Base-by-base conservation (phyloP, 2,329 filamentous ascomycete genomes). In the Nigrospora sphaerica region DNA sequence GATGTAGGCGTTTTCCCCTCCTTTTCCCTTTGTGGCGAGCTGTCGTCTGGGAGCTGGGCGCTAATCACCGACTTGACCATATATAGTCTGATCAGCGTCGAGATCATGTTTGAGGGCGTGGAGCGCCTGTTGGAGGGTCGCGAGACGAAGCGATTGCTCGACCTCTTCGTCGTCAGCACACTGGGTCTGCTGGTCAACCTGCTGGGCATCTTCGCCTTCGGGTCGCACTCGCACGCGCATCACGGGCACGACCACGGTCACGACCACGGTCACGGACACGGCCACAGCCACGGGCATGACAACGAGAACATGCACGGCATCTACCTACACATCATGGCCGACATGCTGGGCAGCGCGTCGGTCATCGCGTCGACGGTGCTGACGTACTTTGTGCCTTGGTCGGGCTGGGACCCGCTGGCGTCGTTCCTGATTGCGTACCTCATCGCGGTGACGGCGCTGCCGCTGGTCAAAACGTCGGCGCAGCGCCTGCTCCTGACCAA, bases 301-400 rank as follows among this genome's bases (percentile, higher is more conserved):
- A 95, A 95, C 63, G 93, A 98, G 58, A 98, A 98, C 62, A 96
- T 98, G 91, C 71, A 93, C 57, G 93, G 93, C 12, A 97, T 98
- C 54, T 98, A 95, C 66, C 73, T 98, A 17, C 93, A 98, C 60
- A 88, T 98, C 43, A 75, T 97, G 28, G 93, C 93, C 6, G 93
- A 98, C 62, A 95, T 93, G 0, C 81, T 97, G 31, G 93, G 93
- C 23, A 96, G 91, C 46, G 86, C 91, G 1, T 93, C 93, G 1
- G 93, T 98, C 41, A 95, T 98, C 51, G 81, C 90, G 32, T 96
- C 90, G 9, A 98, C 93, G 0, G 71, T 88, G 1, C 73, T 97
- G 18, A 95, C 95, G 0, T 85, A 95, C 60, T 83, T 88, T 57
- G 86, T 88, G 60, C 86, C 87, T 14, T 97, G 92, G 90, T 80